Evolutionary conservation across 768 basidiomycete genomes (phyloP).

Genomic region (Leucogyrophana mollusca): DNA sequence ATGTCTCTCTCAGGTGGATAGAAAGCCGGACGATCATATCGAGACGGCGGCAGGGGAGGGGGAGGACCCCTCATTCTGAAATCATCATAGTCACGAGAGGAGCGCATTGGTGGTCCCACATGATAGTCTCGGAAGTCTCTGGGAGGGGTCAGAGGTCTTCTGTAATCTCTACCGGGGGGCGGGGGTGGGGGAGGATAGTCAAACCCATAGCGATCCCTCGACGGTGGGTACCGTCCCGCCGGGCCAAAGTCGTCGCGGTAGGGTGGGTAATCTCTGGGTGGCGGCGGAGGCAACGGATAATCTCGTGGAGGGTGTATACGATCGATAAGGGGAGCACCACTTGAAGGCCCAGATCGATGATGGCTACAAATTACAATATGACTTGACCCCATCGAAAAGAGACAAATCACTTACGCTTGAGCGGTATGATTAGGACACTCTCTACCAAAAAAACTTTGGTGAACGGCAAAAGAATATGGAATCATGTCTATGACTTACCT

Average conservation of each 20-base stretch:
- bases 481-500: constrained; percentile 47
- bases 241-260: constrained; percentile 57
- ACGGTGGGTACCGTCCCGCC: constrained; percentile 40
- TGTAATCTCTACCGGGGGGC: constrained; percentile 50
- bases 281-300: constrained; percentile 44
- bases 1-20: constrained; percentile 41
- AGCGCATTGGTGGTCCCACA: constrained; percentile 39
- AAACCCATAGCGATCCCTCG: constrained; percentile 63
- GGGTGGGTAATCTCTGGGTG: constrained; percentile 35
- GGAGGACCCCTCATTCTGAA: constrained; percentile 55
- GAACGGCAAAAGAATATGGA: constrained; percentile 4
- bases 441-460: constrained; percentile 36
- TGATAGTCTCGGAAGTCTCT: constrained; percentile 70
- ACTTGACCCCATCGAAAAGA: background rate
- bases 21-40: constrained; percentile 52
- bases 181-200: constrained; percentile 46
- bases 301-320: constrained; percentile 55
- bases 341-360: constrained; percentile 39
- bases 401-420: constrained; percentile 42
- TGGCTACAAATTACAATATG: constrained; percentile 25
- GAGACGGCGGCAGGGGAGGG: constrained; percentile 44
- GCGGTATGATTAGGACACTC: constrained; percentile 65
- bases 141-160: constrained; percentile 59
- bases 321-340: constrained; percentile 56
- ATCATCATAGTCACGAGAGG: constrained; percentile 69